Base-by-base conservation (phyloP, 345 rosid species). In the Rhizophora mangle region DNA sequence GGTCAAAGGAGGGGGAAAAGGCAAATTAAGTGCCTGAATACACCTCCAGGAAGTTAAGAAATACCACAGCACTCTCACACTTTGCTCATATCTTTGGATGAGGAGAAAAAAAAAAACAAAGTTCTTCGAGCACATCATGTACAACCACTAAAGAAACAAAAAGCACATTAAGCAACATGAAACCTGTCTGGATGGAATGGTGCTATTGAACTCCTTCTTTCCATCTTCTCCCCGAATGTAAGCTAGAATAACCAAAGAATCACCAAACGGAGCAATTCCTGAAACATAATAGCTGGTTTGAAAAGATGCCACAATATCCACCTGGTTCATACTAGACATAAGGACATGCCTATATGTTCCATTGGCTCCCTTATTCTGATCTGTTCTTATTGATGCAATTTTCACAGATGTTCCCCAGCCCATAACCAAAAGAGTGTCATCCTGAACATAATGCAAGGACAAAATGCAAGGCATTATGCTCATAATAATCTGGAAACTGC, bases 191-290 rank as follows among this genome's bases (percentile, higher is more conserved):
- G 94, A 85, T 68, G 91, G 81, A 67, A 87, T 57, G 30, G 81
- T 71, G 73, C 82, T 90, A 74, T 83, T 88, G 74, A 89, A 84
- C 73, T 90, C 97, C 84, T 83, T 90, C 76, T 82, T 91, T 27
- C 91, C 89, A 64, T 90, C 86, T 80, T 84, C 96, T 72, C 85
- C 78, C 60, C 88, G 88, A 76, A 92, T 86, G 77, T 90, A 96
- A 59, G 99, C 98, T 39, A 95, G 88, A 81, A 95, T 88, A 82
- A 95, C 99, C 86, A 95, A 84, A 74, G 93, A 81, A 84, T 95
- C 99, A 67, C 97, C 98, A 84, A 85, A 95, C 27, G 99, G 99
- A 81, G 99, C 97, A 86, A 95, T 87, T 84, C 99, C 99, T 60
- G 99, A 95, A 83, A 95, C 89, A 80, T 82, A 89, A 82, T 92